Evolutionary conservation across 2,329 filamentous ascomycete species (phyloP), one percentile per base, ranked within the genome.

Genomic region (Ophiobolus disseminans): DNA sequence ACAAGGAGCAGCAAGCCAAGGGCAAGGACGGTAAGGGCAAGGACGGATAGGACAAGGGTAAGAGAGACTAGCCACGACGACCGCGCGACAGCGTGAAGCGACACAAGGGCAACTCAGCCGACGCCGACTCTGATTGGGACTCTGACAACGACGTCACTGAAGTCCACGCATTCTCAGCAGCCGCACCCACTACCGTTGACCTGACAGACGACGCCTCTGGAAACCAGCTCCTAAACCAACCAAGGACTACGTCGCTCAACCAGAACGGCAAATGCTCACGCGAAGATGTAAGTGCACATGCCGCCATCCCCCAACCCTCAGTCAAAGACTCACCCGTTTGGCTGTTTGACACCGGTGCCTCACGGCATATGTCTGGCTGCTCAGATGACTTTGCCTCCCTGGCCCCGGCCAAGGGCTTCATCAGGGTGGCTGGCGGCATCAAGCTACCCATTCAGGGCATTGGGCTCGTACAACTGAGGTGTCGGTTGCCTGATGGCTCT

Each of bases 301-400:
- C 45, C 28, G 26, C 40, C 10, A 31, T 50, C 14, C 21, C 19
- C 19, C 17, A 23, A 21, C 47, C 36, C 16, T 39, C 21, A 40
- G 26, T 30, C 2, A 16, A 5, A 14, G n/a, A 30, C 35, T 20
- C 28, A 32, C 30, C 26, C 5, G 19, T 36, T n/a, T 55, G 22
- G 48, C 35, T 48, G 22, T 48, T 55, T 25, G 40, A 55, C 40
- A 48, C 52, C 37, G 26, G 52, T 41, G 48, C 44, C 20, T 55
- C 32, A 37, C 36, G 34, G 17, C 31, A 51, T 26, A 55, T 51
- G 32, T 48, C 40, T 26, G 20, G 52, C 14, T 48, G 17, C 25
- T 8, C 16, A 2, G 36, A 50, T 43, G 35, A 55, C 30, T 55
- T 55, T 19, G 13, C 17, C 5, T 48, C 43, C 10, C 30, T 50